phyloP scores from a whole-genome alignment of 345 rosid species.

The Pistacia integerrima region DNA sequence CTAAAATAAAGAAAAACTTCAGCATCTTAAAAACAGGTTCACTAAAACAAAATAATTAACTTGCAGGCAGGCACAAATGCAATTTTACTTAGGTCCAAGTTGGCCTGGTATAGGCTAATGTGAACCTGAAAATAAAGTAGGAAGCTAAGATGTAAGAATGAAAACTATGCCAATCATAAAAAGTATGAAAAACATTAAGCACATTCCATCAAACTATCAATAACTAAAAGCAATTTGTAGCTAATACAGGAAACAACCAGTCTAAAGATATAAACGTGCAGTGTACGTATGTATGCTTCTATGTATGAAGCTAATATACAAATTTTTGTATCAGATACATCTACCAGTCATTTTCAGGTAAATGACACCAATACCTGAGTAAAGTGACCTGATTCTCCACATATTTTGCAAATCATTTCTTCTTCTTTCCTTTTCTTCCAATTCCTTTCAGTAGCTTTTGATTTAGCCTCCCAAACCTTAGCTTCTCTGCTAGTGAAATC shows the following conservation, averaged over 20 bases:
- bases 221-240: not conserved
- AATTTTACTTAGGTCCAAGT: not conserved
- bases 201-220: not conserved
- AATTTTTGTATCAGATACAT: not conserved
- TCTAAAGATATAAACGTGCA: too few relatives aligned
- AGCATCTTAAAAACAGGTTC: not conserved
- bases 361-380: slow-evolving; percentile 67
- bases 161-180: not conserved
- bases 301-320: not conserved
- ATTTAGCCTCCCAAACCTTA: slow-evolving; percentile 99
- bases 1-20: not conserved
- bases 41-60: not conserved
- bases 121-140: not conserved
- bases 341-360: not conserved
- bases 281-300: not conserved
- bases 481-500: slow-evolving; percentile 99
- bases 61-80: not conserved
- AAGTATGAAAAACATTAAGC: not conserved
- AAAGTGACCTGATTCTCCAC: slow-evolving; percentile 97
- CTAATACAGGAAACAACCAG: not conserved
- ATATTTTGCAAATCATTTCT: slow-evolving; percentile 95
- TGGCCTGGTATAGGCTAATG: not conserved
- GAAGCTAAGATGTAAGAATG: not conserved
- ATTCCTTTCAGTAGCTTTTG: slow-evolving; percentile 96
- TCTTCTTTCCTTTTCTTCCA: slow-evolving; percentile 99